A percentile compares a stretch with the other conserved stretches of the same genome.
These are phyloP conservation scores for Chaetomium fimeti DNA, from an alignment of 495 filamentous ascomycete species.

Conservation along the genomic window DNA sequence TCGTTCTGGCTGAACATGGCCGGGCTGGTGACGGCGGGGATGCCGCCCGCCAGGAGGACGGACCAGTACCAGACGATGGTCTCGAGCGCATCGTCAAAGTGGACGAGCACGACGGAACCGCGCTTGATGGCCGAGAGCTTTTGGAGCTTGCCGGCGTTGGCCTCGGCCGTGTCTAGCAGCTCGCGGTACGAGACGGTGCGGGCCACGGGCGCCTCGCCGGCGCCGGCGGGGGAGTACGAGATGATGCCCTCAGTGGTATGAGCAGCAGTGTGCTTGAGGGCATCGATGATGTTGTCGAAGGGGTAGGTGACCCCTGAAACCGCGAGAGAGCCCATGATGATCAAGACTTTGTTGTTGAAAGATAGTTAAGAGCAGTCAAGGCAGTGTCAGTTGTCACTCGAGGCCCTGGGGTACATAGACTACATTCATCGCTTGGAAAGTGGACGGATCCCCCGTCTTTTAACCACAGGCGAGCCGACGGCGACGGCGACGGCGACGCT, in stretches of 20 bases:
- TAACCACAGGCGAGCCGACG: neutral
- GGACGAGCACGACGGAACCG: slow-evolving; percentile 11
- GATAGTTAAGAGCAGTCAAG: neutral
- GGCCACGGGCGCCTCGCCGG: neutral
- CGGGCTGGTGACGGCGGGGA: slow-evolving; percentile 18
- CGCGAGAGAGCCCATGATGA: slow-evolving; percentile 9
- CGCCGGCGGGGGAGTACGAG: neutral
- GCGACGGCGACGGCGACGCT: neutral
- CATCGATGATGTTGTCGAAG: slow-evolving; percentile 17
- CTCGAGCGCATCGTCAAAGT: slow-evolving; percentile 16
- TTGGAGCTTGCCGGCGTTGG: slow-evolving; percentile 14
- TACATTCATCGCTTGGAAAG: no score
- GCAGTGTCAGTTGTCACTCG: no score
- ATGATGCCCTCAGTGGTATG: slow-evolving; percentile 11
- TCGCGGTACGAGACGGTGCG: slow-evolving; percentile 15
- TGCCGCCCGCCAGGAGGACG: slow-evolving; percentile 13
- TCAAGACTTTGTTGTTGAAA: neutral
- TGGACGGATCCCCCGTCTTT: neutral
- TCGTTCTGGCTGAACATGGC: slow-evolving; percentile 17
- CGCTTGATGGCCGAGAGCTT: neutral
- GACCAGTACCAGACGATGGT: slow-evolving; percentile 15
- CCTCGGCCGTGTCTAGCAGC: slow-evolving; percentile 14
- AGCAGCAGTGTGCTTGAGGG: slow-evolving; percentile 7
- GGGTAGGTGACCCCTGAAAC: slow-evolving; percentile 10
- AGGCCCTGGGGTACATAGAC: no score